Evolutionary conservation across 805 yeast genomes (phyloP), one percentile per base, ranked within the genome.

Genomic region (Kuraishia floccosa): DNA sequence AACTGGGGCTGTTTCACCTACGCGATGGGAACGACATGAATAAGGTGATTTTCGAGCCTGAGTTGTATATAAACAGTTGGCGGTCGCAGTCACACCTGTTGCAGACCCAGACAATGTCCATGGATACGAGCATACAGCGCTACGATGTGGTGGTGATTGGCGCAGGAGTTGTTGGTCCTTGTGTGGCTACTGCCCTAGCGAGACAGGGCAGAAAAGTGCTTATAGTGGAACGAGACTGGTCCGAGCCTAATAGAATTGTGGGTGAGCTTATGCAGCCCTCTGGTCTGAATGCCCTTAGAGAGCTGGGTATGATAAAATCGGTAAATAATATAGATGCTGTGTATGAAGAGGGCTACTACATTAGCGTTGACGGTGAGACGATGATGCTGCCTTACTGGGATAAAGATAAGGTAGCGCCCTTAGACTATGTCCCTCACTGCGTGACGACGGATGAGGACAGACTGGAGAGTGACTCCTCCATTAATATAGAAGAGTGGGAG

Each of bases 81-180:
- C n/a, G n/a, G n/a, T n/a, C n/a, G n/a, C n/a, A n/a, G n/a, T n/a
- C n/a, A n/a, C n/a, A n/a, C n/a, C n/a, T n/a, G n/a, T n/a, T n/a
- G n/a, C n/a, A n/a, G n/a, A n/a, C n/a, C n/a, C n/a, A n/a, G n/a
- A n/a, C n/a, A n/a, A n/a, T n/a, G n/a, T n/a, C n/a, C n/a, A 30
- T 24, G 33, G 25, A 10, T 13, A 39, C 50, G n/a, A n/a, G n/a
- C n/a, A n/a, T n/a, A 19, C 22, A 19, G 10, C 22, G 10, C 24
- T 85, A 72, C 55, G 98, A 91, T 48, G 89, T 78, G 30, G 76
- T 89, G 25, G 80, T 91, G 17, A 75, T 91, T 24, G 98, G 98
- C n/a, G 96, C 97, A n/a, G 98, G 98, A 34, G 94, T 89, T 14
- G 78, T 85, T 16, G 98, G 99, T 1, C 96, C 98, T 2, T 77